Evolutionary conservation across 2,329 filamentous ascomycete species (phyloP), one percentile per base, ranked within the genome.

Genomic region (Corynespora cassiicola): DNA sequence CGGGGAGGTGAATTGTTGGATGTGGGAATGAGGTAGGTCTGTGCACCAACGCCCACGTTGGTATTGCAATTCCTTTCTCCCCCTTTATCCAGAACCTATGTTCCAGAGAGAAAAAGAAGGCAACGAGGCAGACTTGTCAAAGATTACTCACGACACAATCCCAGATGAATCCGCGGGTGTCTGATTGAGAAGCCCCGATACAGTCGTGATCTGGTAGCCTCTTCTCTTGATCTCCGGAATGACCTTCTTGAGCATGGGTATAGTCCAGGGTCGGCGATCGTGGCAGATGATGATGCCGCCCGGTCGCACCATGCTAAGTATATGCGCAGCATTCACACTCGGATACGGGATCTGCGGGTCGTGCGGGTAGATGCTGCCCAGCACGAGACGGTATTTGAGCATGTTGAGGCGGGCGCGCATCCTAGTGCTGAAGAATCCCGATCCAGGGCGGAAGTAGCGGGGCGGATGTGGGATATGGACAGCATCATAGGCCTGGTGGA

Each of bases 341-440:
- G 81, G 78, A 57, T 80, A 85, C 7, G 75, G 75, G 41, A 96
- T 85, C 75, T 95, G 90, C n/a, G 90, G 84, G 70, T 96, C 90
- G 71, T 95, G 90, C 5, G 90, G 90, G 69, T 95, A 96, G 25
- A 96, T 84, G 65, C 84, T 85, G 3, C 90, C 90, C 24, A 96
- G 72, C n/a, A 90, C 85, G 34, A 94, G 75, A 32, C 77, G 75
- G 66, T 89, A 91, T 4, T 84, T 85, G 45, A 90, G 62, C 34
- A 70, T 74, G 21, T 70, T 69, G 6, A 89, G 69, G 22, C 86
- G 62, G 21, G 59, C 59, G 11, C 87, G 75, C 83, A 95, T 91
- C 12, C 79, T 67, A 26, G 74, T 72, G 57, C 79, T 90, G 72
- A 95, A 95, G 65, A 95, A 85, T 10, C 90, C 90, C 0, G 86